A percentile compares a stretch with the other conserved stretches of the same genome.
These are phyloP conservation scores for Backusella sp. DNA, from an alignment of 192 early-diverging fungal species.

Conservation along the genomic window DNA sequence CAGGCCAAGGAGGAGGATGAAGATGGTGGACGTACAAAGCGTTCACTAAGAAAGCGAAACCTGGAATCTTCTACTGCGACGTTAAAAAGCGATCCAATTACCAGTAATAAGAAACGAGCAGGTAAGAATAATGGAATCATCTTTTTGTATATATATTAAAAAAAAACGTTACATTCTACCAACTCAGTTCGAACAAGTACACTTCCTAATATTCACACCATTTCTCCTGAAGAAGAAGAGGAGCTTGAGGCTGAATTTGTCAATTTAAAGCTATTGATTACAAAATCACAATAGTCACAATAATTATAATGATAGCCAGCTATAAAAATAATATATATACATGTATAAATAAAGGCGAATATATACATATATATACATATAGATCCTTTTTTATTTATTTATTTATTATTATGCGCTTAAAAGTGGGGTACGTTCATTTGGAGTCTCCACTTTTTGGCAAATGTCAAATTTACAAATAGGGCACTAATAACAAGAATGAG, in stretches of 20 bases:
- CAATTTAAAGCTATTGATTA: constrained; percentile 23
- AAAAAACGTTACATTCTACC: neutral
- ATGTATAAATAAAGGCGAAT: neutral
- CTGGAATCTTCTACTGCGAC: neutral
- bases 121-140: neutral
- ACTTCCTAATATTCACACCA: constrained; percentile 8
- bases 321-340: neutral
- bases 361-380: neutral
- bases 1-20: constrained; percentile 31
- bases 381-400: neutral
- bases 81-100: constrained; percentile 16
- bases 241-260: constrained; percentile 27
- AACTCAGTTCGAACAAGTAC: constrained; percentile 10
- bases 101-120: constrained; percentile 17
- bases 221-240: constrained; percentile 24
- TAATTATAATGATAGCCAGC: neutral
- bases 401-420: constrained; percentile 13
- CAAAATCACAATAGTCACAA: neutral
- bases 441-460: constrained; percentile 14
- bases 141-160: neutral
- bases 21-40: constrained; percentile 10
- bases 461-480: constrained; percentile 38
- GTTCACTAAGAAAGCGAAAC: constrained; percentile 10
- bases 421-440: constrained; percentile 20
- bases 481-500: constrained; percentile 15